Base-by-base conservation (phyloP, 192 early-diverging fungal genomes). In the Umbelopsis isabellina region DNA sequence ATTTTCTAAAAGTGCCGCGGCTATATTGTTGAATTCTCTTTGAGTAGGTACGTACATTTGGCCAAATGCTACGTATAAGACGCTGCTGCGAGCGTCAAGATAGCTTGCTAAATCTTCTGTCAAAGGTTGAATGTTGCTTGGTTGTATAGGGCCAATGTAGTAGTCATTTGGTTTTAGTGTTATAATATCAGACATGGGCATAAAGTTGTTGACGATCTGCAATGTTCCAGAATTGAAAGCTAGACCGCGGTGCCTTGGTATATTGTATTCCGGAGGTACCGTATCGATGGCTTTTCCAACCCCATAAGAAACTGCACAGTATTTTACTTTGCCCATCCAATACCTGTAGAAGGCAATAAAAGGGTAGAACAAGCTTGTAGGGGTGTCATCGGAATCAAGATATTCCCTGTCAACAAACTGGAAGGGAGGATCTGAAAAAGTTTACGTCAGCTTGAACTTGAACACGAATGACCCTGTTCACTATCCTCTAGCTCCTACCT, bases 41-140 rank as follows among this genome's bases (percentile, higher is more conserved):
- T 27, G 22, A 16, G 50, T 45, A 4, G 70, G 20, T 6, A 21
- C 37, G 25, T 50, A 16, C 16, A 46, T 51, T 58, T 51, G 67
- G 2, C 74, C 74, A 52, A 79, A 76, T 20, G 78, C 70, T 15
- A 79, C 41, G 23, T 76, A 79, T 2, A 70, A 25, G 0, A 68
- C 72, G 6, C 30, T 64, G 0, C 21, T 8, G 20, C 76, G 74
- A 2, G 3, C n/a, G 9, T 64, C 30, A 20, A 79, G 23, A 50
- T 69, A 79, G 0, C 30, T 3, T 4, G 10, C 18, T 16, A 66
- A 18, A 4, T 12, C 10, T 13, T 52, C 49, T n/a, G 21, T 69
- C 12, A 79, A 20, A 10, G 44, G 23, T 6, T 45, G 44, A 12
- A 69, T 51, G 18, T 27, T 23, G 21, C 52, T 49, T 27, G 41